These are phyloP conservation scores for Ehretia macrophylla DNA, from an alignment of 257 asterid genomes.

Conservation along the genomic window DNA sequence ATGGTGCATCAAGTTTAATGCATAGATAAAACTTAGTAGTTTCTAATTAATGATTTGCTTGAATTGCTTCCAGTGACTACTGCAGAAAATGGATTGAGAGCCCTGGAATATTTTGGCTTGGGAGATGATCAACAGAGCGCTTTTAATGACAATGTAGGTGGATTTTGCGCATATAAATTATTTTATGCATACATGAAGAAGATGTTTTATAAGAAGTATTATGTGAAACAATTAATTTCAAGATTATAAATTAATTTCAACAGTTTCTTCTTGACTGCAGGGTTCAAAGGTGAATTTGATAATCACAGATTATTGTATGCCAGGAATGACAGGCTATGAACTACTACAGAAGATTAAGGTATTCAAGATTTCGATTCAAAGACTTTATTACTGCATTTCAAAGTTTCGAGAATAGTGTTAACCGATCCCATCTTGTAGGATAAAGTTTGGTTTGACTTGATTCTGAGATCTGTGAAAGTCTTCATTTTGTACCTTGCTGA, in stretches of 20 bases:
- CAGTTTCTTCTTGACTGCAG: constrained; percentile 13
- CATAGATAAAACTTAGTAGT: not conserved
- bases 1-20: not conserved
- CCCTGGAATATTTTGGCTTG: constrained; percentile 54
- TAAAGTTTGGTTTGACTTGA: no score
- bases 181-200: no score
- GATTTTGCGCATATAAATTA: no score
- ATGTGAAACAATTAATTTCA: no score
- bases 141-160: constrained; percentile 23
- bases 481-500: not conserved
- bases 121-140: constrained; percentile 20
- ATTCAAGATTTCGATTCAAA: not conserved
- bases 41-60: not conserved
- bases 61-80: constrained; percentile 51
- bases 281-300: constrained; percentile 54
- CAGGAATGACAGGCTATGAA: constrained; percentile 69
- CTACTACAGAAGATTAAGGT: constrained; percentile 72
- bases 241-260: not conserved
- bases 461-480: no score
- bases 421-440: no score
- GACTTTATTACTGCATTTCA: not conserved
- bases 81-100: constrained; percentile 56
- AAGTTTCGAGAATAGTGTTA: no score
- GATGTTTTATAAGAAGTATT: no score
- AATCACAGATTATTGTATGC: constrained; percentile 70